A percentile compares a stretch with the other conserved stretches of the same genome.
Evolutionary conservation across 1,139 yeast species (phyloP).

Genomic region (Nakaseomyces uthaithaninus): DNA sequence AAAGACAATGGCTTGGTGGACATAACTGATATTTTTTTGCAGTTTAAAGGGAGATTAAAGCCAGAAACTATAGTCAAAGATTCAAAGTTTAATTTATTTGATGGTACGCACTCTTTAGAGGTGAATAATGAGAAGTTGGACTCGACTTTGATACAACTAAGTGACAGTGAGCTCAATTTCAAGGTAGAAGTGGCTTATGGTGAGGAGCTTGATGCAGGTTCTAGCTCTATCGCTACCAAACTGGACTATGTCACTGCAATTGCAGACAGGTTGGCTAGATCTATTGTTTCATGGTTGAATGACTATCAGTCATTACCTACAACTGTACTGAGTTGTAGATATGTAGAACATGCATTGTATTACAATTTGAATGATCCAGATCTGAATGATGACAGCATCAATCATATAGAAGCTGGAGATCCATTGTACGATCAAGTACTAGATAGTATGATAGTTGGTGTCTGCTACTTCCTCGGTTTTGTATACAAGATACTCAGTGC

Average conservation of each 20-base stretch:
- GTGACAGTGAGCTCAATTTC: slow-evolving; percentile 34
- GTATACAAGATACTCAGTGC: slow-evolving; percentile 41
- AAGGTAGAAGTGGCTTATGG: slow-evolving; percentile 23
- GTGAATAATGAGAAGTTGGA: slow-evolving; percentile 54
- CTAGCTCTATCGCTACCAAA: slow-evolving; percentile 18
- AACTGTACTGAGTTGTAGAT: slow-evolving; percentile 57
- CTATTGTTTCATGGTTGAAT: slow-evolving; percentile 52
- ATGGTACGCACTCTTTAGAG: slow-evolving; percentile 71
- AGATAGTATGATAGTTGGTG: slow-evolving; percentile 41
- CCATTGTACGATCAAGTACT: slow-evolving; percentile 42
- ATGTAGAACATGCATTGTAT: slow-evolving; percentile 46
- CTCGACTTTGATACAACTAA: slow-evolving; percentile 46
- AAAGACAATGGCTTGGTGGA: slow-evolving; percentile 33
- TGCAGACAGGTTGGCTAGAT: slow-evolving; percentile 40
- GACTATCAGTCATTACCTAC: slow-evolving; percentile 51
- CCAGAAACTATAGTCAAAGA: slow-evolving; percentile 44
- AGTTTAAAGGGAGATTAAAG: slow-evolving; percentile 32
- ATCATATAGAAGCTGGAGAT: slow-evolving; percentile 23
- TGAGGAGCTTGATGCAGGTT: slow-evolving; percentile 7
- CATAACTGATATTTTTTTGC: slow-evolving; percentile 38
- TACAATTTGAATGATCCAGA: slow-evolving; percentile 31
- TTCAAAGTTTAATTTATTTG: slow-evolving; percentile 49
- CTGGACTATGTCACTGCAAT: slow-evolving; percentile 39
- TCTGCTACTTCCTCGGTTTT: slow-evolving; percentile 46
- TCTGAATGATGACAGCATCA: slow-evolving; percentile 16